Conservation (phyloP, 2,329 filamentous ascomycete genomes). For the Colletotrichum magnum region DNA sequence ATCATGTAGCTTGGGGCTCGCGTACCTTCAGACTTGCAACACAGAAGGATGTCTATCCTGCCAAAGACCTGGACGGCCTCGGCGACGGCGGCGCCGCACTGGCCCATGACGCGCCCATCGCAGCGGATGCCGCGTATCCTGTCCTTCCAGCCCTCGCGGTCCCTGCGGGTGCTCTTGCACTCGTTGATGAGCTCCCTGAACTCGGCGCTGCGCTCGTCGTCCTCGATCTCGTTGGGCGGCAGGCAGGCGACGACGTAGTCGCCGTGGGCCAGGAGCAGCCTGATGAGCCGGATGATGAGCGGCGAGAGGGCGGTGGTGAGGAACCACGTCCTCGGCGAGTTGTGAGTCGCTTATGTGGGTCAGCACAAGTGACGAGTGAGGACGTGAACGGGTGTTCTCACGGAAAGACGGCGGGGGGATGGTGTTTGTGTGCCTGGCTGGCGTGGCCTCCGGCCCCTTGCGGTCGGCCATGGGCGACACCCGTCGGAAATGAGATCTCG, state of each 20-base stretch:
- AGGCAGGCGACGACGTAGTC: slow-evolving; percentile 92
- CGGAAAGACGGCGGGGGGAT: slow-evolving; percentile 66
- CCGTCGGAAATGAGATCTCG: slow-evolving; percentile 10
- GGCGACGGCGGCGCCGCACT: slow-evolving; percentile 88
- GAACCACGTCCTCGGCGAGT: slow-evolving; percentile 91
- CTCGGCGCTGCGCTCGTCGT: slow-evolving; percentile 81
- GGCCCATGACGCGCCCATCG: slow-evolving; percentile 73
- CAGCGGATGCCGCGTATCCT: slow-evolving; percentile 77
- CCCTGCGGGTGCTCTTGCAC: slow-evolving; percentile 73
- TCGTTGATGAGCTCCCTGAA: slow-evolving; percentile 85
- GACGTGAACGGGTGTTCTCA: slow-evolving; percentile 54
- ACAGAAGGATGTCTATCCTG: slow-evolving; percentile 89
- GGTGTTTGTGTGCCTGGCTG: slow-evolving; percentile 47
- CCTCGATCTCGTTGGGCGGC: slow-evolving; percentile 82
- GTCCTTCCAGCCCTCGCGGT: slow-evolving; percentile 84
- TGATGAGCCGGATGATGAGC: slow-evolving; percentile 85
- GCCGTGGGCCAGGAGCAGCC: slow-evolving; percentile 87
- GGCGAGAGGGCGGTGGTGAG: slow-evolving; percentile 90
- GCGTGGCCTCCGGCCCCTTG: slow-evolving; percentile 36
- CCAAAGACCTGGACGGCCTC: slow-evolving; percentile 89
- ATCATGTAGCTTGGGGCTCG: background rate
- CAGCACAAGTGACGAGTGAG: slow-evolving; percentile 44
- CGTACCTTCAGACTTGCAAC: slow-evolving; percentile 88
- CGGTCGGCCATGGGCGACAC: slow-evolving; percentile 39
- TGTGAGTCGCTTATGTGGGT: slow-evolving; percentile 69